These are phyloP conservation scores for Fusarium pininemorale DNA, from an alignment of 2,329 filamentous ascomycete genomes.

Conservation along the genomic window DNA sequence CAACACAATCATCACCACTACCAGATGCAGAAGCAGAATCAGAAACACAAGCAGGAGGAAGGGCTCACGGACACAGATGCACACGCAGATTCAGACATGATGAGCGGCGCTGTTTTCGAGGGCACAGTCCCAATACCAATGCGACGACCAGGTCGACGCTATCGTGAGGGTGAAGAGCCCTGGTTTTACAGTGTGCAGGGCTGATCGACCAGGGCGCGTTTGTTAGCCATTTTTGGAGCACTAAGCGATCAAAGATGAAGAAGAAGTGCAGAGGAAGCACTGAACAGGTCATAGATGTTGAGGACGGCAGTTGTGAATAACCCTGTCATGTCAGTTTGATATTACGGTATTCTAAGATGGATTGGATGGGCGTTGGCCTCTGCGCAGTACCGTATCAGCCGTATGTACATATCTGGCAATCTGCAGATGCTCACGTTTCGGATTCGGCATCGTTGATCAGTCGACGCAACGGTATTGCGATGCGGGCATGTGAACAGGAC, in stretches of 20 bases:
- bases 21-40: conserved; percentile 6
- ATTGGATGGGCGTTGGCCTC: conserved; percentile 15
- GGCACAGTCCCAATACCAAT: conserved; percentile 71
- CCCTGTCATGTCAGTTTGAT: conserved; percentile 10
- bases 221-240: conserved; percentile 14
- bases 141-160: conserved; percentile 63
- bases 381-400: conserved; percentile 1
- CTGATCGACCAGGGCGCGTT: conserved; percentile 33
- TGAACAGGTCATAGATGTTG: conserved; percentile 13
- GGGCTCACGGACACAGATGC: conserved; percentile 35
- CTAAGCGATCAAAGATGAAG: conserved; percentile 6
- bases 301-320: conserved; percentile 22
- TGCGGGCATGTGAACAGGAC: conserved; percentile 17
- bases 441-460: not conserved
- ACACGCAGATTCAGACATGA: not conserved
- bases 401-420: not conserved
- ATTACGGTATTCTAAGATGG: not conserved
- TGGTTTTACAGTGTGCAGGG: conserved; percentile 53
- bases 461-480: not conserved
- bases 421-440: conserved; percentile 19
- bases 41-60: conserved; percentile 11
- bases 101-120: conserved; percentile 55
- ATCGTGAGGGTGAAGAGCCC: conserved; percentile 52
- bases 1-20: conserved; percentile 8
- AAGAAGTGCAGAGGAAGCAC: not conserved